A percentile compares a stretch with the other conserved stretches of the same genome.
Conservation (phyloP, 2,329 filamentous ascomycete genomes). For the Phaeophleospora eucalypticola region DNA sequence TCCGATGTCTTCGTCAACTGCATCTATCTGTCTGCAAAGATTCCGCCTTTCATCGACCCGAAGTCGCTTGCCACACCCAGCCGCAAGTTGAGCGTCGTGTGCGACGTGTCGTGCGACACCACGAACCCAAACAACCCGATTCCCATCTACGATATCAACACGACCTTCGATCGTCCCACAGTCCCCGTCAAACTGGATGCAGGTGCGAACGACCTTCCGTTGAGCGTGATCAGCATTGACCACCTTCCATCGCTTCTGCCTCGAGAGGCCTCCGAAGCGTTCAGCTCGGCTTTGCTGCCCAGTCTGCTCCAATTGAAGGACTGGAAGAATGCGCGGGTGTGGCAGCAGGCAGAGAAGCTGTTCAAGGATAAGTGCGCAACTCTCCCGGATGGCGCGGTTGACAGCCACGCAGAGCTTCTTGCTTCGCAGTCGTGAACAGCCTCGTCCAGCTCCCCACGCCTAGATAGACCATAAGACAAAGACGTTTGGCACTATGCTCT, state of each 20-base stretch:
- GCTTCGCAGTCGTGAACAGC: conserved; percentile 2
- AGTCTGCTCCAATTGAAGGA: conserved; percentile 74
- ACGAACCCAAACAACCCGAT: conserved; percentile 70
- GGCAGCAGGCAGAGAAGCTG: conserved; percentile 77
- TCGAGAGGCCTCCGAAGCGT: conserved; percentile 80
- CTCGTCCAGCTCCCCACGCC: neutral
- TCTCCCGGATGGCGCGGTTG: conserved; percentile 48
- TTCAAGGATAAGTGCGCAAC: conserved; percentile 77
- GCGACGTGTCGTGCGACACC: conserved; percentile 73
- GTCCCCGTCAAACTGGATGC: conserved; percentile 64
- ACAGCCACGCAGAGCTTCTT: conserved; percentile 5
- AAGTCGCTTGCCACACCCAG: conserved; percentile 63
- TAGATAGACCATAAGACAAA: conserved; percentile 2
- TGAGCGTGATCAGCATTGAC: conserved; percentile 84
- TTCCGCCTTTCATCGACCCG: conserved; percentile 74
- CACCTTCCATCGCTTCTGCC: conserved; percentile 80
- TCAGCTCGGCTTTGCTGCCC: conserved; percentile 73
- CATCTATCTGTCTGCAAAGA: conserved; percentile 77
- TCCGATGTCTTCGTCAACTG: conserved; percentile 65
- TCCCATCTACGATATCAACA: conserved; percentile 79
- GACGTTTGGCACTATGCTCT: neutral
- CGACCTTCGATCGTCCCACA: conserved; percentile 84
- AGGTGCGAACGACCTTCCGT: conserved; percentile 46
- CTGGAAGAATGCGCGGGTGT: conserved; percentile 68
- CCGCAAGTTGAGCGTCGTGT: conserved; percentile 65